These are phyloP conservation scores for Aspergillus felis DNA, from an alignment of 2,329 filamentous ascomycete species.

Conservation along the genomic window DNA sequence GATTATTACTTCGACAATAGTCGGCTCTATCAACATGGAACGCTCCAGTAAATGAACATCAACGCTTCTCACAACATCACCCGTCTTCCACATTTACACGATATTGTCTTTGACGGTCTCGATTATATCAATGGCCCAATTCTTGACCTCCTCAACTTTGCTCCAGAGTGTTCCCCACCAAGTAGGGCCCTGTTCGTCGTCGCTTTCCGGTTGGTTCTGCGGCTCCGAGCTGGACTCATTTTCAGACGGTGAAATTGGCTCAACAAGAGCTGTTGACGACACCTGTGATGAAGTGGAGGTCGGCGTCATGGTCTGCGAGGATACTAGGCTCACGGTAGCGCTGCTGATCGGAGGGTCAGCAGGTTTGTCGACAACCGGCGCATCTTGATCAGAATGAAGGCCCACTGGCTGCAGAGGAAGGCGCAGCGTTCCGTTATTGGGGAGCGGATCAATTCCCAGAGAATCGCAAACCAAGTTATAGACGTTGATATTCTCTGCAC, in stretches of 20 bases:
- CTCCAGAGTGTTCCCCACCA: conserved; percentile 34
- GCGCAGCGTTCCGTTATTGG: conserved; percentile 81
- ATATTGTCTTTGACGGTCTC: conserved; percentile 28
- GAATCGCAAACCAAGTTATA: conserved; percentile 95
- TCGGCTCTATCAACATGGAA: not conserved
- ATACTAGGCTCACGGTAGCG: not conserved
- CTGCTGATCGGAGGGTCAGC: conserved; percentile 28
- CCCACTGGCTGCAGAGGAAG: conserved; percentile 45
- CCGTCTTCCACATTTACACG: conserved; percentile 2
- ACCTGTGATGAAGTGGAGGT: not conserved
- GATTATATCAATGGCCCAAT: conserved; percentile 34
- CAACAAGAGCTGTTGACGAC: not conserved
- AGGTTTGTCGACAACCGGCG: conserved; percentile 28
- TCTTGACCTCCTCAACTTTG: conserved; percentile 32
- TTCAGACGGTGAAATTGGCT: not conserved
- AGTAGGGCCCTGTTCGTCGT: conserved; percentile 17
- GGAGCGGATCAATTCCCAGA: conserved; percentile 65
- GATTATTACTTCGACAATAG: not conserved
- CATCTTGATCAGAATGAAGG: conserved; percentile 40
- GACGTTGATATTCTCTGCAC: conserved; percentile 81
- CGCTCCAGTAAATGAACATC: not conserved
- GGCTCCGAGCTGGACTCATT: conserved; percentile 7
- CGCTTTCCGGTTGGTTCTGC: conserved; percentile 12
- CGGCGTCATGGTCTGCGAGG: not conserved
- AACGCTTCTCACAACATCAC: not conserved